These are phyloP conservation scores for Paecilomyces dactylethromorphus DNA, from an alignment of 2,329 filamentous ascomycete species.

Conservation along the genomic window DNA sequence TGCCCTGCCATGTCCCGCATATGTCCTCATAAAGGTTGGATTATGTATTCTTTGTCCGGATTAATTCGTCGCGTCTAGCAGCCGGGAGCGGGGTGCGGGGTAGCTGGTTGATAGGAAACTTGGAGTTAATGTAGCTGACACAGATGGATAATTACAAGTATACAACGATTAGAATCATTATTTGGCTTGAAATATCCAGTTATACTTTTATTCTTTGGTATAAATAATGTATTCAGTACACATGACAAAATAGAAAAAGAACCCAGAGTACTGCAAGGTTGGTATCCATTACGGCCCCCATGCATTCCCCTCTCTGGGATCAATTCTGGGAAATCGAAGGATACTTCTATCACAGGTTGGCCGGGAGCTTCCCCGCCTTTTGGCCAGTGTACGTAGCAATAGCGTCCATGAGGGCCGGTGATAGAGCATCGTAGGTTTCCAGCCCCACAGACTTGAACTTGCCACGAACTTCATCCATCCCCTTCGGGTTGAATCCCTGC, in stretches of 20 bases:
- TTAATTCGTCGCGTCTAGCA: not conserved
- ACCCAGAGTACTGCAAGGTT: not conserved
- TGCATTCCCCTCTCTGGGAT: not conserved
- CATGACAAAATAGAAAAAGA: not conserved
- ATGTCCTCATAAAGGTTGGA: not conserved
- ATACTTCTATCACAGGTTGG: constrained; percentile 16
- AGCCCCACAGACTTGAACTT: constrained; percentile 51
- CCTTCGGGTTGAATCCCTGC: constrained; percentile 54
- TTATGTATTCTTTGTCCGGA: not conserved
- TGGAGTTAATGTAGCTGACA: not conserved
- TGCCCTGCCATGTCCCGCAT: not conserved
- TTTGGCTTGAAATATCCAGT: not conserved
- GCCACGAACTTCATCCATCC: constrained; percentile 49
- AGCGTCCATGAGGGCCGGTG: constrained; percentile 57
- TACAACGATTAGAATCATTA: not conserved
- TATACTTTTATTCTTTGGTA: not conserved
- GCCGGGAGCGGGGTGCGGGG: not conserved
- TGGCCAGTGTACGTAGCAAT: constrained; percentile 51
- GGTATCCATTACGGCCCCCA: not conserved
- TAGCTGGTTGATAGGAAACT: not conserved
- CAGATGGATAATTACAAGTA: not conserved
- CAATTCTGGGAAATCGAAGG: not conserved
- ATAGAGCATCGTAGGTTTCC: constrained; percentile 57
- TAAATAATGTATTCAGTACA: not conserved
- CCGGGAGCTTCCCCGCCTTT: constrained; percentile 29